Base-by-base conservation (phyloP, 768 basidiomycete species). In the Rossbeevera mucosa region DNA sequence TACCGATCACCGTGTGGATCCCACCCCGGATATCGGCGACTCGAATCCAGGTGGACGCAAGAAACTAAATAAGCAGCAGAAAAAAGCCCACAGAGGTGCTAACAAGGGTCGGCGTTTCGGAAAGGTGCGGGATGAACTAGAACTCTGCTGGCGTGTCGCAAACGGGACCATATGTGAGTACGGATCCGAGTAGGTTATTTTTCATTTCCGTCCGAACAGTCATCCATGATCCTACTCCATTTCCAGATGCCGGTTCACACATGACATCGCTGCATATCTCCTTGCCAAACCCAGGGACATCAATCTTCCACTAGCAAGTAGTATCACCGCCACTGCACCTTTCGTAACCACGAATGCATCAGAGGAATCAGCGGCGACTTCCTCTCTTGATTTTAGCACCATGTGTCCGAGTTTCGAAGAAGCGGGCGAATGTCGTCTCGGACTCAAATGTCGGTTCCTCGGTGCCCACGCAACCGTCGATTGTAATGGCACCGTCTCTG, bases 381-480 rank as follows among this genome's bases (percentile, higher is more conserved):
- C 56, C 0, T 65, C 59, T 16, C 57, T 68, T 24, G 57, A 70
- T 40, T 55, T 44, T 18, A 49, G 13, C 18, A 69, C 64, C 16
- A 54, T 48, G 1, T 68, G 69, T 22, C 59, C 63, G 21, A 50
- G 42, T 25, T 68, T 67, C 22, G 60, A 65, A 18, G 68, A 68
- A 47, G 62, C 64, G 41, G 61, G 60, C 0, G 64, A 65, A 51
- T 68, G 67, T 50, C 66, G 69, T 38, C 58, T 68, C 14, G 96
- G 94, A 11, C 85, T 89, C 68, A 91, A 93, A 67, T 99, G 96
- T 66, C 83, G 96, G 2, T 96, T 88, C 70, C 78, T 96, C 5
- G 86, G 87, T 12, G 85, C 80, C 3, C 95, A 99, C 67, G 71
- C 86, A 11, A 70, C 64, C 16, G 69, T 71, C 30, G 73, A 77